Conservation (phyloP, 2,329 filamentous ascomycete genomes). For the Calonectria honghensis region DNA sequence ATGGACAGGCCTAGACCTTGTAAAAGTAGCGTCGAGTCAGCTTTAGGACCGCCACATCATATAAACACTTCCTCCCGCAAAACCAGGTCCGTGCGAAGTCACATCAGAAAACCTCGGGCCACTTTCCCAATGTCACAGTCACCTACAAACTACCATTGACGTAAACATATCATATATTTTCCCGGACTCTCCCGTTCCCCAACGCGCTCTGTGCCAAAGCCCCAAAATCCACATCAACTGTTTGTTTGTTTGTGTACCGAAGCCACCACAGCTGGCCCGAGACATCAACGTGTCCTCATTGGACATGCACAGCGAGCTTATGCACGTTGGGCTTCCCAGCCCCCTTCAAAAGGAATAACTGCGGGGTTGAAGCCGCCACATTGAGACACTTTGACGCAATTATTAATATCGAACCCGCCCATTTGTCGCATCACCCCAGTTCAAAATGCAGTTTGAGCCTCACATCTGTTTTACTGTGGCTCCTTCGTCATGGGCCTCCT, state of each 20-base stretch:
- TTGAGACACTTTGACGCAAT: conserved; percentile 14
- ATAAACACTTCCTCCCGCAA: not conserved
- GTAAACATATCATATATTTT: not conserved
- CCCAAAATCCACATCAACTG: not conserved
- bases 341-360: conserved; percentile 26
- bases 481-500: conserved; percentile 27
- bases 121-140: not conserved
- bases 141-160: not conserved
- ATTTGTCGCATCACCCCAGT: conserved; percentile 10
- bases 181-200: not conserved
- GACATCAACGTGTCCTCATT: conserved; percentile 5
- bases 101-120: not conserved
- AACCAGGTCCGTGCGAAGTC: not conserved
- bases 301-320: conserved; percentile 8
- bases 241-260: not conserved
- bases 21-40: not conserved
- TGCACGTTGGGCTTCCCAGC: conserved; percentile 1
- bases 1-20: not conserved
- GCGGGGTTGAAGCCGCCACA: conserved; percentile 19
- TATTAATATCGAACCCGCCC: not conserved
- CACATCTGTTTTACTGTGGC: not conserved
- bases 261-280: not conserved
- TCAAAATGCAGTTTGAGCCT: not conserved
- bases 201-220: not conserved
- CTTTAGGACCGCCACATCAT: not conserved